Evolutionary conservation across 345 rosid genomes (phyloP), one percentile per base, ranked within the genome.

Genomic region (Sisymbrium irio): DNA sequence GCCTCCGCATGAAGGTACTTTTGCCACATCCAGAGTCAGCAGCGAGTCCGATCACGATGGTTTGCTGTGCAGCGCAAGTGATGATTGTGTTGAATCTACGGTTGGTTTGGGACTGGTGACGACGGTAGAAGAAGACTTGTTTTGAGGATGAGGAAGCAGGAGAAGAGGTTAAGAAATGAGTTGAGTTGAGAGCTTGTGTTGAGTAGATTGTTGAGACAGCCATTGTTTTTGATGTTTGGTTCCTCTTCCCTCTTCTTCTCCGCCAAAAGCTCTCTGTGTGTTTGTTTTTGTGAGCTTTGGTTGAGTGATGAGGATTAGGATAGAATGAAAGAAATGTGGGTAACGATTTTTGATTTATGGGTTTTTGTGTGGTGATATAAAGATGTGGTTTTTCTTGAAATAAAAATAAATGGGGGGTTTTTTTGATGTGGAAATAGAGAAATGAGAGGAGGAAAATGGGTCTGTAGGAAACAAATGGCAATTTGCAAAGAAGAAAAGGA

Each of bases 11-110:
- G 84, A 93, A 93, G 39, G 98, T 90, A 3, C 97, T 90, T 77
- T 93, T 93, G 20, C 98, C 98, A 28, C 98, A 92, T 17, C 96
- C 98, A 0, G 98, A 93, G 68, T 93, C 98, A 0, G 98, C 98
- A 0, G 98, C 98, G 1, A 93, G 84, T 8, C 98, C 98, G 69
- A 93, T 89, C 75, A 93, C 98, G 6, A 91, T 50, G 3, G 98
- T 93, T 69, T 82, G 82, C 63, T 76, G 87, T 3, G 79, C 81
- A 6, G 88, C 51, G 76, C 98, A 93, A 15, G 87, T 88, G 81
- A 89, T 88, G 65, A 84, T 20, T 50, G 74, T 79, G 75, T 73
- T 75, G 79, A 77, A 63, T 70, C 73, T 67, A 19, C 73, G 67
- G 71, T 45, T 79, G 65, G 75, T 71, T 65, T 71, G 79, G 2